Evolutionary conservation across 495 filamentous ascomycete species (phyloP), one percentile per base, ranked within the genome.

Genomic region (Cercophora newfieldiana): DNA sequence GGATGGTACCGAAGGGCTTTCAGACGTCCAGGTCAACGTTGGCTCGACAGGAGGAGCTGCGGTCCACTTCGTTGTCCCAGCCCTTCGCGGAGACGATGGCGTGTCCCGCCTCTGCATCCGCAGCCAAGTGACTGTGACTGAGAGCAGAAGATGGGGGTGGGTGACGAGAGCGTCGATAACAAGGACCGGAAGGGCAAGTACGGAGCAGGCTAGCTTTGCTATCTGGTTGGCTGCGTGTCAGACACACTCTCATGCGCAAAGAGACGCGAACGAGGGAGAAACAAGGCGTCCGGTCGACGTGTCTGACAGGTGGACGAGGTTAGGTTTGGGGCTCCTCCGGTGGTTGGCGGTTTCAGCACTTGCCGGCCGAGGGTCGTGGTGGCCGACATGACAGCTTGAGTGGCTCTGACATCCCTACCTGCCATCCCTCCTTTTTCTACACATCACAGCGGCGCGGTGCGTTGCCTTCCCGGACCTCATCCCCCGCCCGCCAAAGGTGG

Each of bases 1-100:
- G 26, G 22, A 25, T 29, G 61, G 61, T 63, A 63, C 61, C 61
- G 61, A 63, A 63, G 61, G 49, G 50, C 61, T 56, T n/a, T 54
- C 44, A 29, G 37, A 60, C 33, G 30, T 25, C 21, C 7, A 26
- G 22, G 25, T 58, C 30, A 37, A 48, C 26, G 28, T 4, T 21
- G 49, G 49, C 26, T 18, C 30, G 61, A 44, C 58, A 60, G 61
- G 37, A 56, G 30, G 31, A 63, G 61, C 50, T 63, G 29, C 55
- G 61, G 21, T 63, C 61, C 59, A 62, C 59, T 26, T 49, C 50
- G 26, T 37, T 50, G 60, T 22, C 48, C 44, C 25, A 44, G 18
- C 24, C 60, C 60, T 14, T 51, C 44, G 55, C 33, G 58, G 55
- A 60, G 58, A 44, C 14, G 8, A 12, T 21, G n/a, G 55, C 25